These are phyloP conservation scores for Quercus dentata DNA, from an alignment of 306 rosid genomes.

Conservation along the genomic window DNA sequence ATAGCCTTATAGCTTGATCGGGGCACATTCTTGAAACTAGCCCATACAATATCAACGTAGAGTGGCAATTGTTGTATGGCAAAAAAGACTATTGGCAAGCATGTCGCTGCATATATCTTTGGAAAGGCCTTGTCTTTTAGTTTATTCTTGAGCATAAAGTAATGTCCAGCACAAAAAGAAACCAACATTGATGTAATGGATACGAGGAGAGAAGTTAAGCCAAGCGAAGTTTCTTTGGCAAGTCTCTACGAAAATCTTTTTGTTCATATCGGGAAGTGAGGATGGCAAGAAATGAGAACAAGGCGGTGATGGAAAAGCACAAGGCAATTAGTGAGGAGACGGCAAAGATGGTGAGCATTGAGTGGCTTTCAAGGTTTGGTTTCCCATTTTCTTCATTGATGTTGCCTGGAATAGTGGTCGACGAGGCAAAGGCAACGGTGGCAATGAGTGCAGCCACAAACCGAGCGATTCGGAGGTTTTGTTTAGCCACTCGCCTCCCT, in stretches of 20 bases:
- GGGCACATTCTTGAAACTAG: neutral
- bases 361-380: constrained; percentile 11
- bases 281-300: constrained; percentile 14
- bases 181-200: constrained; percentile 4
- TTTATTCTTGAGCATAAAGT: neutral
- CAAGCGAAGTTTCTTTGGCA: constrained; percentile 9
- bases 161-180: constrained; percentile 11
- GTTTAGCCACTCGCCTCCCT: constrained; percentile 39
- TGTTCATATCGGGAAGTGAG: constrained; percentile 10
- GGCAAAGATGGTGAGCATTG: constrained; percentile 22
- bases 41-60: neutral
- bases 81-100: neutral
- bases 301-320: constrained; percentile 23
- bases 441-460: constrained; percentile 57
- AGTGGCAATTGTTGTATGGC: constrained; percentile 6
- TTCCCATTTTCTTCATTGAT: neutral
- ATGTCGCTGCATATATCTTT: neutral
- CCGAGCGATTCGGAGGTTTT: constrained; percentile 46
- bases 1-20: neutral
- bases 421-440: constrained; percentile 43
- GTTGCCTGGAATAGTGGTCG: constrained; percentile 33
- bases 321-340: constrained; percentile 29
- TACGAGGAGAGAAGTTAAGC: constrained; percentile 9
- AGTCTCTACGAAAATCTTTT: neutral
- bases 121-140: neutral